Base-by-base conservation (phyloP, 495 filamentous ascomycete genomes). In the Niebla homalea region DNA sequence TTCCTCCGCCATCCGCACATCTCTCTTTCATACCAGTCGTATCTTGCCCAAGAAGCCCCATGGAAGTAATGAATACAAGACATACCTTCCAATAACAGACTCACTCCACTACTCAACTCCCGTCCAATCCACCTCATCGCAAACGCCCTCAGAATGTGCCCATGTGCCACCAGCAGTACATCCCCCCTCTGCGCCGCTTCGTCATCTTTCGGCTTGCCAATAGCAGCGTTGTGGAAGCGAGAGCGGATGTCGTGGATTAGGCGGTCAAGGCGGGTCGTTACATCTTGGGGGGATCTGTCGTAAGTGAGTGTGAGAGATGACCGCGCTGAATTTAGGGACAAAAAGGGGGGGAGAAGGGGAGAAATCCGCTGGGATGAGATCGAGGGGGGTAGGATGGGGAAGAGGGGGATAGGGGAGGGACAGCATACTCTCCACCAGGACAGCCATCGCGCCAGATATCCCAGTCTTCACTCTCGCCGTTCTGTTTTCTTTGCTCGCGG, bases 121-220 rank as follows among this genome's bases (percentile, higher is more conserved):
- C 84, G 81, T 0, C 76, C 73, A 0, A 79, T 72, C 89, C 89
- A 96, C 18, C 89, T 72, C 79, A 93, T 89, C 5, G 87, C 85
- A 65, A 96, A 94, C 0, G 87, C 87, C 22, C 89, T 74, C 26
- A 94, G 70, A 25, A 94, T 87, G 63, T 94, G 89, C 0, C 89
- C 89, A 58, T 96, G 89, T 4, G 85, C 79, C 21, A 87, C 81
- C 19, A 87, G 50, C 1, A 87, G 61, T 1, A 87, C 74, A 60
- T 87, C 83, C 0, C 70, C 62, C 14, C 46, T 50, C n/a, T 71
- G 70, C 46, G 68, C 64, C 16, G 65, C 60, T 46, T 68, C 64
- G 16, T 66, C 60, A 26, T 71, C 74, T 16, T 64, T 66, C 51
- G 60, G 46, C n/a, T 65, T 48, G 4, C 53, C 52, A 11, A 76